phyloP scores from a whole-genome alignment of 2,329 filamentous ascomycete genomes.

The Ophiosphaerella narmari region DNA sequence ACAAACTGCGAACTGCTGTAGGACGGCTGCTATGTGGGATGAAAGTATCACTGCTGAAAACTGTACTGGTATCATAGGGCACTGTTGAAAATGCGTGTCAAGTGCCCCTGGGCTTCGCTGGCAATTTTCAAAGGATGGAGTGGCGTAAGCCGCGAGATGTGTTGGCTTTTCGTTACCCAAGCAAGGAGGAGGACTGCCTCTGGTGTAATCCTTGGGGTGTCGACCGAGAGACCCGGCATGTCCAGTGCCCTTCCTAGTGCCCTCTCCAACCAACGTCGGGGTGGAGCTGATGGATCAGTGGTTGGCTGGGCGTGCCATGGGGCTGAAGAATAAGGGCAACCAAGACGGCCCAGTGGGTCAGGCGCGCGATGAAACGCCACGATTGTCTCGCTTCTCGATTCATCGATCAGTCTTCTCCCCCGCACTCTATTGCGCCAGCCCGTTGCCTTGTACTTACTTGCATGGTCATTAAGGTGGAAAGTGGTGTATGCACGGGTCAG shows the following conservation, averaged over 20 bases:
- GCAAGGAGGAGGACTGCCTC: background rate
- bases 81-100: background rate
- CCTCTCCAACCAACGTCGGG: background rate
- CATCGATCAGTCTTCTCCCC: no score
- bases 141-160: background rate
- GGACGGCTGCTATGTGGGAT: constrained; percentile 7
- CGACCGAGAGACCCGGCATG: background rate
- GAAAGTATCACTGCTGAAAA: background rate
- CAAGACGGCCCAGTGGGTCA: no score
- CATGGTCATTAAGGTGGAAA: background rate
- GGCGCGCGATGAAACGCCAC: no score
- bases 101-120: background rate
- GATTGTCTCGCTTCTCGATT: no score
- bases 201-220: background rate
- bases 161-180: background rate
- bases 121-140: background rate
- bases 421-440: no score
- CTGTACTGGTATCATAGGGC: background rate
- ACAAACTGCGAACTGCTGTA: constrained; percentile 18
- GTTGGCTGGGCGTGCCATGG: background rate
- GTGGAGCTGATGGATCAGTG: background rate
- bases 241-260: background rate
- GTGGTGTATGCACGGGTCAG: constrained; percentile 5
- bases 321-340: background rate
- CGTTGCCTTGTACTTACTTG: background rate